Evolutionary conservation across 1,139 yeast species (phyloP).

Genomic region (Diutina ranongensis): DNA sequence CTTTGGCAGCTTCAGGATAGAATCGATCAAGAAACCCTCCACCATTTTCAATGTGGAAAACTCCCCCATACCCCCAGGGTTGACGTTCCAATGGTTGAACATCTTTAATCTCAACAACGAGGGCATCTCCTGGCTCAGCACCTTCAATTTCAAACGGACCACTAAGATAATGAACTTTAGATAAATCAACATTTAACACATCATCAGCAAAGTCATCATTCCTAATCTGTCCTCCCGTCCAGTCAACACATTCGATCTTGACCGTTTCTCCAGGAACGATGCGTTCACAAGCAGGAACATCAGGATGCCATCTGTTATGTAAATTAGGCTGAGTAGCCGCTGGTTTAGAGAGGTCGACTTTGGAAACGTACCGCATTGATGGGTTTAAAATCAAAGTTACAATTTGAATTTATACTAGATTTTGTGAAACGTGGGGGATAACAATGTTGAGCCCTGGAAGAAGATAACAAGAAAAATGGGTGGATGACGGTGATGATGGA

Average conservation of each 20-base stretch:
- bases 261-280: slow-evolving; percentile 30
- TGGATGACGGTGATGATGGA: too few relatives aligned
- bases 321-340: slow-evolving; percentile 33
- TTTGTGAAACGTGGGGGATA: background rate
- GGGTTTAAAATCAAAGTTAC: background rate
- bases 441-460: too few relatives aligned
- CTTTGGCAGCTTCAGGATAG: slow-evolving; percentile 40
- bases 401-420: background rate
- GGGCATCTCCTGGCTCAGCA: slow-evolving; percentile 36
- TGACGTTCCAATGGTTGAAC: slow-evolving; percentile 39
- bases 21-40: slow-evolving; percentile 38
- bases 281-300: slow-evolving; percentile 27
- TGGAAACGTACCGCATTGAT: slow-evolving; percentile 11
- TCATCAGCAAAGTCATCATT: slow-evolving; percentile 38
- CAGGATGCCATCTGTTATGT: slow-evolving; percentile 45
- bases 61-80: slow-evolving; percentile 42
- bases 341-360: slow-evolving; percentile 28
- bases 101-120: slow-evolving; percentile 37
- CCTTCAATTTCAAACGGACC: slow-evolving; percentile 36
- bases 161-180: slow-evolving; percentile 33
- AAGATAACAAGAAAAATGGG: too few relatives aligned
- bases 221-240: slow-evolving; percentile 42
- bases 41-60: slow-evolving; percentile 35
- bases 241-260: slow-evolving; percentile 38
- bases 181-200: slow-evolving; percentile 29